Base-by-base conservation (phyloP, 108 stramenopile species). In the Nannochloropsis gaditana region DNA sequence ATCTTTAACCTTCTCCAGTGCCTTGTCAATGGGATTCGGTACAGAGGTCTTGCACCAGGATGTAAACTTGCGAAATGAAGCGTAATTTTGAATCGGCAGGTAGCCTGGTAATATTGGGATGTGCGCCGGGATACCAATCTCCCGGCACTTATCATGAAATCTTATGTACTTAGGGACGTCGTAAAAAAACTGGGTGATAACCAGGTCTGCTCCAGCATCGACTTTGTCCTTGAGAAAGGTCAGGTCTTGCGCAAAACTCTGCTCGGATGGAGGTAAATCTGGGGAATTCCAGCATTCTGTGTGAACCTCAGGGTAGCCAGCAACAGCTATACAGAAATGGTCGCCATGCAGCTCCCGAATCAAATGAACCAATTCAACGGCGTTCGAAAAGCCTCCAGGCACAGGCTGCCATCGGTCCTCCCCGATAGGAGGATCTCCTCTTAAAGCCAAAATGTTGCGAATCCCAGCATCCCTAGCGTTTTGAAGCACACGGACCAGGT, bases 401-500 rank as follows among this genome's bases (percentile, higher is more conserved):
- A 92, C 88, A 19, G 97, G 96, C 79, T 92, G 94, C 97, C 98
- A 99, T 84, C 95, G 93, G 11, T 96, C 95, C 85, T 97, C 88
- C 79, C 99, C 99, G 21, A 90, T 94, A 5, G 97, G 96, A 9
- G 99, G 98, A 89, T 99, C 99, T 8, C 99, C 99, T 31, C 99
- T 94, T 80, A 99, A 88, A 5, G 99, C 99, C 11, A 99, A 95
- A 90, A 99, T 99, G 92, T 99, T 99, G 11, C 94, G 91, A 85
- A 99, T 96, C n/a, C 97, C 98, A n/a, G 59, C 83, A 17, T 86
- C 81, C 41, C 89, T 83, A 6, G 88, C 88, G 11, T 86, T 85
- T 43, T 84, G 80, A 19, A 91, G 85, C 41, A 88, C 85, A 5
- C 86, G 85, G 17, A 80, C 44, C 17, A 91, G 84, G 42, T 87